Percentiles rank a stretch among this genome's conserved stretches.
These are phyloP conservation scores for Epicoccum nigrum DNA, from an alignment of 2,329 filamentous ascomycete genomes.

Conservation along the genomic window DNA sequence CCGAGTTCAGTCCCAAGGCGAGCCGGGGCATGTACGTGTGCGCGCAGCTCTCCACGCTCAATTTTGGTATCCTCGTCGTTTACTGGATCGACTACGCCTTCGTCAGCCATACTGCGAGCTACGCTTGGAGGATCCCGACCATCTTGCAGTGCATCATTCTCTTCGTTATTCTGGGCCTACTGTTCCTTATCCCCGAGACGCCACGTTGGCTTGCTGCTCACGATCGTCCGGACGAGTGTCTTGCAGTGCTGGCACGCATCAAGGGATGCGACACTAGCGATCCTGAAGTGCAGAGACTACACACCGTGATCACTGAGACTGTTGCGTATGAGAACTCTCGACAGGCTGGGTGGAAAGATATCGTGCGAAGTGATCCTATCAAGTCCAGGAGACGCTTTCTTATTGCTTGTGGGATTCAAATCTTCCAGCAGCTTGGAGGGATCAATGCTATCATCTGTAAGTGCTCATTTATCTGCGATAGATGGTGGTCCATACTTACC, in stretches of 20 bases:
- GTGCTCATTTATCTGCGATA: neutral
- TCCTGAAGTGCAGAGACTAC: slow-evolving; percentile 19
- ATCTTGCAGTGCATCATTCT: slow-evolving; percentile 22
- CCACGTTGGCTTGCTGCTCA: slow-evolving; percentile 25
- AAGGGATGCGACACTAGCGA: slow-evolving; percentile 14
- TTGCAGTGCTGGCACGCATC: slow-evolving; percentile 22
- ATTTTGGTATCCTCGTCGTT: slow-evolving; percentile 23
- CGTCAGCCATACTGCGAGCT: slow-evolving; percentile 21
- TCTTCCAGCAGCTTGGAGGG: slow-evolving; percentile 26
- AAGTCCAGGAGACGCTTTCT: slow-evolving; percentile 26
- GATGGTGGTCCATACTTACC: neutral
- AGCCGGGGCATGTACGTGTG: slow-evolving; percentile 27
- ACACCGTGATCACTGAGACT: slow-evolving; percentile 24
- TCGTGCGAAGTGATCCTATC: slow-evolving; percentile 23
- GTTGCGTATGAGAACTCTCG: slow-evolving; percentile 23
- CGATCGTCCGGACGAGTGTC: slow-evolving; percentile 23
- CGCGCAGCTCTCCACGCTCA: slow-evolving; percentile 25
- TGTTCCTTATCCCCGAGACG: slow-evolving; percentile 20
- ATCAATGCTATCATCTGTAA: slow-evolving; percentile 28
- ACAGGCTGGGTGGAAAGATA: slow-evolving; percentile 25
- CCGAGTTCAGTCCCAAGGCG: slow-evolving; percentile 26
- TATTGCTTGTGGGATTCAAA: slow-evolving; percentile 25
- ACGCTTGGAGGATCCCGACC: slow-evolving; percentile 23
- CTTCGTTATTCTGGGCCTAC: slow-evolving; percentile 13
- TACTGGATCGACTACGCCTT: slow-evolving; percentile 28